Base-by-base conservation (phyloP, 2,329 filamentous ascomycete species). In the Pestalotiopsis sp. region DNA sequence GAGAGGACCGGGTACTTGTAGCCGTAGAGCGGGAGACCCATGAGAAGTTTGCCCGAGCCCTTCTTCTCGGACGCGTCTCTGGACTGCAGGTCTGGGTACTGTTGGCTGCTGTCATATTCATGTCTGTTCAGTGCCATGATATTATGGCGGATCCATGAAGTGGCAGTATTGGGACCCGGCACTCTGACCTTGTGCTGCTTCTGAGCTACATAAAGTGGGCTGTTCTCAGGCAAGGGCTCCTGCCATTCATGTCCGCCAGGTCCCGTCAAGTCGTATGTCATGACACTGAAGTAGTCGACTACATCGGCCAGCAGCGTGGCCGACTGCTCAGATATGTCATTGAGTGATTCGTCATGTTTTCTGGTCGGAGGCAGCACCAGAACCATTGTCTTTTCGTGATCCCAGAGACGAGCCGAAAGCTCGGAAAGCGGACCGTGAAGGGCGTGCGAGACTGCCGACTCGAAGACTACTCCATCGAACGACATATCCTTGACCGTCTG, bases 231-330 rank as follows among this genome's bases (percentile, higher is more conserved):
- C n/a, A 65, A 65, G 11, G 40, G 22, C 14, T 24, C 20, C 44
- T 24, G 7, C 24, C 55, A 57, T 55, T 69, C 65, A 11, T 60
- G 71, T 2, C 71, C 71, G 5, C 62, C 70, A 0, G 69, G 67
- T 1, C 71, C 71, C 2, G 68, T 60, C 71, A 73, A 71, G 62
- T 73, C 71, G 60, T 73, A 73, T 0, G 71, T 72, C 71, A 73
- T 72, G 57, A 73, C 68, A 57, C 66, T 69, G 68, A 73, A 70
- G 26, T 73, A 73, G 64, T 73, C 71, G 11, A 67, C 62, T 13
- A 71, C 63, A 17, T 66, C 63, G 2, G 70, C 63, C 6, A 73
- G 71, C 17, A 64, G 62, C 6, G 70, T 64, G 13, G 72, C 56
- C 1, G 71, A 57, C 40, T 67, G 39, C 30, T 64, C 38, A 6